Conservation (phyloP, 306 rosid species). For the Rosa rugosa region DNA sequence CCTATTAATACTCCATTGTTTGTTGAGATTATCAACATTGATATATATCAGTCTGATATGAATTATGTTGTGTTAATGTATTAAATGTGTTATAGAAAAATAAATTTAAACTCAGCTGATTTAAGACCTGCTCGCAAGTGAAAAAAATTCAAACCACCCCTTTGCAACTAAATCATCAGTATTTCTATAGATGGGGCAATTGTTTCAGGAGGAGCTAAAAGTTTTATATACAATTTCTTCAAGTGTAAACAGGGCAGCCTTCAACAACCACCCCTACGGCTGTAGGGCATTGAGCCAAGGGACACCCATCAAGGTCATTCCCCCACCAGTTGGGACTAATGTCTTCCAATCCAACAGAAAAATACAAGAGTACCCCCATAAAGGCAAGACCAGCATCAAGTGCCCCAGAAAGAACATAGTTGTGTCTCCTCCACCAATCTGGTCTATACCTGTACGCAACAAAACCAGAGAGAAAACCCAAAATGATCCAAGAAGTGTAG, state of each 20-base stretch:
- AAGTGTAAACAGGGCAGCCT: slow-evolving; percentile 59
- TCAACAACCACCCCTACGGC: slow-evolving; percentile 41
- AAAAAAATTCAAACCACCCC: too few relatives aligned
- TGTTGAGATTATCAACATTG: too few relatives aligned
- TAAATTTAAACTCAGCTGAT: too few relatives aligned
- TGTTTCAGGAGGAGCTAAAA: background rate
- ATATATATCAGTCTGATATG: too few relatives aligned
- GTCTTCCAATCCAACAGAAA: slow-evolving; percentile 56
- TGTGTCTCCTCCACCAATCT: slow-evolving; percentile 77
- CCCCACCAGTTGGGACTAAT: slow-evolving; percentile 79
- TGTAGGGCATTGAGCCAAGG: slow-evolving; percentile 75
- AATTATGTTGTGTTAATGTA: too few relatives aligned
- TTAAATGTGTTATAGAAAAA: too few relatives aligned
- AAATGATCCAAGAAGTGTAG: slow-evolving; percentile 69
- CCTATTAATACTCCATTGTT: too few relatives aligned
- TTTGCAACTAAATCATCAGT: background rate
- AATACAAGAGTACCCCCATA: slow-evolving; percentile 83
- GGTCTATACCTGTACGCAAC: slow-evolving; percentile 66
- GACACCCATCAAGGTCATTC: slow-evolving; percentile 75
- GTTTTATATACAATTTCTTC: background rate
- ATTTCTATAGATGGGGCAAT: background rate
- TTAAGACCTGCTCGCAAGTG: too few relatives aligned
- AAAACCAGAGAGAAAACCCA: slow-evolving; percentile 68
- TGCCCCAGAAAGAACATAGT: slow-evolving; percentile 84
- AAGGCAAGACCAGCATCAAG: slow-evolving; percentile 91